These are phyloP conservation scores for Lachnellula arida DNA, from an alignment of 2,329 filamentous ascomycete genomes.

Conservation along the genomic window DNA sequence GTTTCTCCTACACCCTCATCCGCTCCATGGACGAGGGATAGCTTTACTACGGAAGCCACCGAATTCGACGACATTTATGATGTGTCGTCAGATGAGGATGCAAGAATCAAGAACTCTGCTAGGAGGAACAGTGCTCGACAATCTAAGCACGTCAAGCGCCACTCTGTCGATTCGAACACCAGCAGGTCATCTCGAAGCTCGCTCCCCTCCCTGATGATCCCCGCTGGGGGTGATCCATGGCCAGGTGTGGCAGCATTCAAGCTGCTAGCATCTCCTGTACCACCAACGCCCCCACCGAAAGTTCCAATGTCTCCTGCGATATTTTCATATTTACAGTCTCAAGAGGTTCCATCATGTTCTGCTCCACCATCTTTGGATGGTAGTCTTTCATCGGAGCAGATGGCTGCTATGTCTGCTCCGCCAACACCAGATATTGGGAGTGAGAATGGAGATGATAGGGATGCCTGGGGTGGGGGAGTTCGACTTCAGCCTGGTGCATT, in stretches of 20 bases:
- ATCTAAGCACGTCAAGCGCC: conserved; percentile 27
- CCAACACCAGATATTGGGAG: conserved; percentile 71
- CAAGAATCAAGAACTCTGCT: conserved; percentile 40
- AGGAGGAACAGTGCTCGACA: conserved; percentile 26
- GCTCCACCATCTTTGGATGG: conserved; percentile 81
- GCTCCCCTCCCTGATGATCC: conserved; percentile 50
- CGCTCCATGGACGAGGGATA: conserved; percentile 58
- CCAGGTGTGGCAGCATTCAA: conserved; percentile 43
- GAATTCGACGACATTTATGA: conserved; percentile 88
- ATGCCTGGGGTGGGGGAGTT: conserved; percentile 64
- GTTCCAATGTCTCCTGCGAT: conserved; percentile 73
- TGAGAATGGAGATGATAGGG: conserved; percentile 49
- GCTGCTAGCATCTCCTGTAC: conserved; percentile 52
- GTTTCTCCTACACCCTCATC: conserved; percentile 52
- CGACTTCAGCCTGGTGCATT: conserved; percentile 76
- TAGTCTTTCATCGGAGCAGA: conserved; percentile 81
- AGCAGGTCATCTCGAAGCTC: conserved; percentile 28
- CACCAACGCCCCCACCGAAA: conserved; percentile 59
- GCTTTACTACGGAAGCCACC: conserved; percentile 58
- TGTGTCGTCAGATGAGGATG: conserved; percentile 70
- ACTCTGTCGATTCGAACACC: conserved; percentile 20
- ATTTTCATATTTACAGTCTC: conserved; percentile 65
- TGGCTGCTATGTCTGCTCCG: conserved; percentile 77
- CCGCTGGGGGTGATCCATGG: conserved; percentile 38
- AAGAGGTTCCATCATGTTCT: conserved; percentile 67